These are phyloP conservation scores for Saccharomycopsis hybrid DNA, from an alignment of 1,139 yeast species.

Conservation along the genomic window DNA sequence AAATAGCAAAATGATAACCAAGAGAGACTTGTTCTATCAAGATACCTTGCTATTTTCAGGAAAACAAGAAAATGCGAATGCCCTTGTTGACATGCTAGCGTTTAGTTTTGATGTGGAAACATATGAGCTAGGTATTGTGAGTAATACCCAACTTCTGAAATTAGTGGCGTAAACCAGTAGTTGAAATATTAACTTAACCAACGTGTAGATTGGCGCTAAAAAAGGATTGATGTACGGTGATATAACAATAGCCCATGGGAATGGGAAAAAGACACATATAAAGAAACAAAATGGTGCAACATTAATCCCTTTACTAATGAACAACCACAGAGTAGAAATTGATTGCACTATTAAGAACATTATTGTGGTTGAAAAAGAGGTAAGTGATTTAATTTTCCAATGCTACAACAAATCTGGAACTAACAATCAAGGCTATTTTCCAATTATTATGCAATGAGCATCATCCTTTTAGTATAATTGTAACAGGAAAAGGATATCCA, in stretches of 20 bases:
- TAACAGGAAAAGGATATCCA: conserved; percentile 35
- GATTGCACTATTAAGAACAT: conserved; percentile 14
- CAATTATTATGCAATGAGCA: conserved; percentile 17
- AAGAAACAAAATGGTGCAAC: conserved; percentile 5
- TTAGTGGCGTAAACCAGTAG: background rate
- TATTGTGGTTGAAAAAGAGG: conserved; percentile 20
- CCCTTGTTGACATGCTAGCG: conserved; percentile 25
- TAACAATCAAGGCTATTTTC: conserved; percentile 2
- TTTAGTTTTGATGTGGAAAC: conserved; percentile 23
- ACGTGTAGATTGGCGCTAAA: conserved; percentile 26
- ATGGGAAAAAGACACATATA: conserved; percentile 2
- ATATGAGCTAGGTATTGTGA: conserved; percentile 24
- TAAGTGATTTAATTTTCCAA: background rate
- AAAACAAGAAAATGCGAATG: conserved; percentile 25
- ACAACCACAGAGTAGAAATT: conserved; percentile 10
- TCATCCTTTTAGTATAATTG: conserved; percentile 27
- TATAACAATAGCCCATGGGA: conserved; percentile 2
- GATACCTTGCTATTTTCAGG: conserved; percentile 28
- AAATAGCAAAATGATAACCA: conserved; percentile 24
- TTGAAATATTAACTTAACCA: too few relatives aligned
- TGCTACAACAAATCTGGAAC: background rate
- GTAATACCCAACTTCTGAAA: background rate
- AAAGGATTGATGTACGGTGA: conserved; percentile 29
- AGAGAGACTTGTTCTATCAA: conserved; percentile 30
- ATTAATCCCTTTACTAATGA: conserved; percentile 3